These are phyloP conservation scores for Myrmaecium sp. DNA, from an alignment of 2,329 filamentous ascomycete species.

Conservation along the genomic window DNA sequence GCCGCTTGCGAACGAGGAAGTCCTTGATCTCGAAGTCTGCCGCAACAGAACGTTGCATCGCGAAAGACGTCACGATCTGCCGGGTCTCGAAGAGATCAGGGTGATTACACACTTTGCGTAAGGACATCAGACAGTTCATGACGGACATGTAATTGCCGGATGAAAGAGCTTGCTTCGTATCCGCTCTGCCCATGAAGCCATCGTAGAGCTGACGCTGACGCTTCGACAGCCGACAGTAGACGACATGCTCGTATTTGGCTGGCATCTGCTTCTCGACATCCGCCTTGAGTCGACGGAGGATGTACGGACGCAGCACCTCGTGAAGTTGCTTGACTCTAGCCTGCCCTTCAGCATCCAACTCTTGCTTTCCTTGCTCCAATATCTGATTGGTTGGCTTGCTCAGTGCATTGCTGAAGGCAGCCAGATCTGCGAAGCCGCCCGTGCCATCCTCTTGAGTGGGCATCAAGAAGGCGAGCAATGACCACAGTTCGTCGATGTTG, in stretches of 20 bases:
- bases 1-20: conserved; percentile 45
- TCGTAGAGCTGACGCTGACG: conserved; percentile 92
- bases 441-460: conserved; percentile 70
- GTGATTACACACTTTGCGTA: conserved; percentile 96
- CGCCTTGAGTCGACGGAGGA: conserved; percentile 78
- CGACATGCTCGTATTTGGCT: conserved; percentile 91
- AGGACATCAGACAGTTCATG: conserved; percentile 94
- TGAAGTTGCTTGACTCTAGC: conserved; percentile 87
- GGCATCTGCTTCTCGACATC: conserved; percentile 99
- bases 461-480: conserved; percentile 88
- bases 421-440: conserved; percentile 83
- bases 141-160: conserved; percentile 95
- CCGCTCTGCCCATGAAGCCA: conserved; percentile 78
- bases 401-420: conserved; percentile 93
- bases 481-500: conserved; percentile 94
- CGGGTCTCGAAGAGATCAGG: conserved; percentile 92
- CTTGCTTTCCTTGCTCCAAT: conserved; percentile 79
- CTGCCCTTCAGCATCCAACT: conserved; percentile 86
- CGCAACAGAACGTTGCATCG: conserved; percentile 65
- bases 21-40: conserved; percentile 61
- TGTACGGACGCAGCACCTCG: conserved; percentile 80
- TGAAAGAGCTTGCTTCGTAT: conserved; percentile 74
- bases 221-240: conserved; percentile 89
- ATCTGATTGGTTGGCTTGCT: conserved; percentile 92
- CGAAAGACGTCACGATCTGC: conserved; percentile 92